A percentile compares a stretch with the other conserved stretches of the same genome.
These are phyloP conservation scores for Suillus ampliporus DNA, from an alignment of 768 basidiomycete genomes.

Conservation along the genomic window DNA sequence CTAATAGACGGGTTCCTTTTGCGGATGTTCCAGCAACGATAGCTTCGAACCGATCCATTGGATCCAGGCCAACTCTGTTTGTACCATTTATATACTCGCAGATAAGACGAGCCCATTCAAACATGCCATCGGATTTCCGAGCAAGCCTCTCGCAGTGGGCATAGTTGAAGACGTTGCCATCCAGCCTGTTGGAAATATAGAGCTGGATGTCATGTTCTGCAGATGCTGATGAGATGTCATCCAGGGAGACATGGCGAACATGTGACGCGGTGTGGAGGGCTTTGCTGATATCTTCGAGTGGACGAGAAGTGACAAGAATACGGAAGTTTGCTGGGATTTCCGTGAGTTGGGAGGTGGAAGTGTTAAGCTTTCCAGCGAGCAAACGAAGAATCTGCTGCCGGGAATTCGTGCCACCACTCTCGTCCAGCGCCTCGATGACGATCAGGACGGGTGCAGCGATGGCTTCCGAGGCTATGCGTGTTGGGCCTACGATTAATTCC, in stretches of 20 bases:
- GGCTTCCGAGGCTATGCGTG: not conserved
- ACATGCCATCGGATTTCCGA: constrained; percentile 11
- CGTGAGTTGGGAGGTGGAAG: not conserved
- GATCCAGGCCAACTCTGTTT: not conserved
- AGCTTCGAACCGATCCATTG: constrained; percentile 8
- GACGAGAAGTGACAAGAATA: constrained; percentile 23
- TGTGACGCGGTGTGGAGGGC: constrained; percentile 13
- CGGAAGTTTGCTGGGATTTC: constrained; percentile 14
- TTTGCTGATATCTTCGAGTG: constrained; percentile 8
- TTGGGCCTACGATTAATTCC: constrained; percentile 23
- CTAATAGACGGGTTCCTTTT: constrained; percentile 4
- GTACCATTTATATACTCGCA: constrained; percentile 16
- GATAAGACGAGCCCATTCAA: constrained; percentile 14
- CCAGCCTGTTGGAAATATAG: constrained; percentile 6
- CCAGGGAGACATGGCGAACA: constrained; percentile 3
- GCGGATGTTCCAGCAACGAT: not conserved
- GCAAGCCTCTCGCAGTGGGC: not conserved
- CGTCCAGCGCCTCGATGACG: constrained; percentile 32
- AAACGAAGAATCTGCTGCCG: constrained; percentile 19
- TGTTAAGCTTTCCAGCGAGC: not conserved
- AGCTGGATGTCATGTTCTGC: constrained; percentile 11
- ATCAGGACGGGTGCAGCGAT: constrained; percentile 28
- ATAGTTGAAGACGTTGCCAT: not conserved
- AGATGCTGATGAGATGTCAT: constrained; percentile 2
- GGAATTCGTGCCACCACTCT: constrained; percentile 14